Base-by-base conservation (phyloP, 345 rosid species). In the Populus nigra region DNA sequence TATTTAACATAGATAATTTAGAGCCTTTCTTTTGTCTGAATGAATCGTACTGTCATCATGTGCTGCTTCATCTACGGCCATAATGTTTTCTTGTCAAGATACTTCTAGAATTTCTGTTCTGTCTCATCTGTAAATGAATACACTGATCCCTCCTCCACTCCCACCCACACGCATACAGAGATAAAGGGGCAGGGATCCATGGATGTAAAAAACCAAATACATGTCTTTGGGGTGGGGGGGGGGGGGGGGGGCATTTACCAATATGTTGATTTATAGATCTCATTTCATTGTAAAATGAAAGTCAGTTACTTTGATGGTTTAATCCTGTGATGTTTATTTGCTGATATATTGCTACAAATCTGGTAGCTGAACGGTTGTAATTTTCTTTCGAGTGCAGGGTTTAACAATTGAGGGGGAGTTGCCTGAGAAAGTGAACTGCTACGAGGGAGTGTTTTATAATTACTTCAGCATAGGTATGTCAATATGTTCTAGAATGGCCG, bases 381-480 rank as follows among this genome's bases (percentile, higher is more conserved):
- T 63, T 82, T 79, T 74, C 72, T 69, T 77, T 43, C 75, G 77
- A 73, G 35, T 81, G 85, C 88, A 89, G 97, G 86, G 85, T 81
- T 84, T 93, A 81, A 85, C 82, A 69, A 83, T 83, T 77, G 96
- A 88, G 9, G 97, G 93, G 79, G 82, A 84, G 57, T 67, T 87
- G 81, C 92, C 92, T 47, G 94, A 89, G 75, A 83, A 85, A 41
- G 68, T 75, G 57, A 87, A 80, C 43, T 88, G 88, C 73, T 89
- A 91, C 73, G 94, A 88, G 83, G 97, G 99, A 82, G 94, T 94
- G 29, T 94, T 96, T 76, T 94, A 94, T 80, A 96, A 92, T 84
- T 96, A 96, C 84, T 96, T 89, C 80, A 94, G 99, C 82, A 88
- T 96, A 84, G 99, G 98, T 93, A 86, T 78, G 74, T 36, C 76